Conservation (phyloP, 257 asterid genomes). For the Avicennia marina region DNA sequence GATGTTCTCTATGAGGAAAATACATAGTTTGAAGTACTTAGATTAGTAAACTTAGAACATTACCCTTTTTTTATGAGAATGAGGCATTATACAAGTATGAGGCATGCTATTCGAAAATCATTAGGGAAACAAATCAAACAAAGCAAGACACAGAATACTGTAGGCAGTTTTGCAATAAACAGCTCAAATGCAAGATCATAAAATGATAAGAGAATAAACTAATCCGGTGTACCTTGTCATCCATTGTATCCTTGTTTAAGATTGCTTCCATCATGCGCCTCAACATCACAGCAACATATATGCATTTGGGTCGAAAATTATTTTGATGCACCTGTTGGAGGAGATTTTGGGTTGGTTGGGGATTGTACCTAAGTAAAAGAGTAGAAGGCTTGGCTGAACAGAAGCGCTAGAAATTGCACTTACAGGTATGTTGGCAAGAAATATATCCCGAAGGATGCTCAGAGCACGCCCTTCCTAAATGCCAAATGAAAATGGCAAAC, state of each 20-base stretch:
- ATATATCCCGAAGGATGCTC: constrained; percentile 51
- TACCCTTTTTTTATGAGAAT: no score
- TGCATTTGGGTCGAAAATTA: constrained; percentile 90
- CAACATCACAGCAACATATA: constrained; percentile 90
- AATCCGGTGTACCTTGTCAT: constrained; percentile 66
- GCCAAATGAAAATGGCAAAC: constrained; percentile 12
- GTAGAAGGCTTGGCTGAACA: constrained; percentile 1
- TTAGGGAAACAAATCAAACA: no score
- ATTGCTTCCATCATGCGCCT: constrained; percentile 97
- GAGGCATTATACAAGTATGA: no score
- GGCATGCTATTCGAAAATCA: no score
- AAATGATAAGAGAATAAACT: constrained; percentile 4
- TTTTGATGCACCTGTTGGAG: constrained; percentile 44
- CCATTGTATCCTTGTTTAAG: constrained; percentile 91
- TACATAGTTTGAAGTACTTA: no score
- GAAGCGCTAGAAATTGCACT: constrained; percentile 26
- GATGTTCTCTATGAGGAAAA: no score
- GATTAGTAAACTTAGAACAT: no score
- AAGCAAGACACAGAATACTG: no score
- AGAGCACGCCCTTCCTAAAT: constrained; percentile 68
- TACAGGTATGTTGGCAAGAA: constrained; percentile 85
- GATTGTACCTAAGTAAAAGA: constrained; percentile 15
- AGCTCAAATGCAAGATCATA: not conserved
- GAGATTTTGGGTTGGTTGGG: not conserved
- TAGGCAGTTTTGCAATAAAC: not conserved